Evolutionary conservation across 2,329 filamentous ascomycete genomes (phyloP).

Genomic region (Aspergillus pseudotamarii): DNA sequence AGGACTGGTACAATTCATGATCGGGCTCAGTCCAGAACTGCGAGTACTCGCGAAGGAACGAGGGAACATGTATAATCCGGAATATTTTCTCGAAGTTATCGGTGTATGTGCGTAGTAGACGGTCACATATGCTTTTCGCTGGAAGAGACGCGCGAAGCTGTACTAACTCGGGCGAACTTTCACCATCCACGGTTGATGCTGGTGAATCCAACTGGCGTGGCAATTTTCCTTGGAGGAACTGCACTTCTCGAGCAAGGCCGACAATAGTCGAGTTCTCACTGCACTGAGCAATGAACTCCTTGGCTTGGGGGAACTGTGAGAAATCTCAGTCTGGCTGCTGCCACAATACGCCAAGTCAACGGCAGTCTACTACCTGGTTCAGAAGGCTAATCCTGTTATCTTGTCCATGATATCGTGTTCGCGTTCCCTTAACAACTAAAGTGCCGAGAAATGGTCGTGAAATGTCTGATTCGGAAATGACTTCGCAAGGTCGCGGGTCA

Average conservation of each 20-base stretch:
- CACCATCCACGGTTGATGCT: constrained; percentile 16
- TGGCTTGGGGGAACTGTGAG: constrained; percentile 25
- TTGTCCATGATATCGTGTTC: constrained; percentile 27
- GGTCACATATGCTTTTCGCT: constrained; percentile 20
- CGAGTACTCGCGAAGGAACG: constrained; percentile 19
- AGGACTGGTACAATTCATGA: constrained; percentile 10
- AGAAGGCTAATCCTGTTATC: constrained; percentile 23
- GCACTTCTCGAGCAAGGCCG: constrained; percentile 26
- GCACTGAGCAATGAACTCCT: constrained; percentile 25
- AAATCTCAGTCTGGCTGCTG: background rate
- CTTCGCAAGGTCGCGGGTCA: background rate
- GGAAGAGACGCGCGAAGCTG: constrained; percentile 18
- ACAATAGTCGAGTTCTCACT: constrained; percentile 19
- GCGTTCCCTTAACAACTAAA: constrained; percentile 24
- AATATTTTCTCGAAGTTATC: constrained; percentile 23
- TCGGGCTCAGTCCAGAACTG: constrained; percentile 18
- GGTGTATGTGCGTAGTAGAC: constrained; percentile 19
- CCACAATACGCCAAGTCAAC: background rate
- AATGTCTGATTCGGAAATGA: background rate
- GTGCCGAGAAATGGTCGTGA: constrained; percentile 17
- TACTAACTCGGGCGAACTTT: constrained; percentile 19
- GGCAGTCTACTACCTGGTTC: constrained; percentile 14
- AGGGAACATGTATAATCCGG: constrained; percentile 25
- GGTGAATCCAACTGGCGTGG: constrained; percentile 16
- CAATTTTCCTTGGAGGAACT: constrained; percentile 26